Base-by-base conservation (phyloP, 2,329 filamentous ascomycete species). In the Chaetomiaceae sp. region DNA sequence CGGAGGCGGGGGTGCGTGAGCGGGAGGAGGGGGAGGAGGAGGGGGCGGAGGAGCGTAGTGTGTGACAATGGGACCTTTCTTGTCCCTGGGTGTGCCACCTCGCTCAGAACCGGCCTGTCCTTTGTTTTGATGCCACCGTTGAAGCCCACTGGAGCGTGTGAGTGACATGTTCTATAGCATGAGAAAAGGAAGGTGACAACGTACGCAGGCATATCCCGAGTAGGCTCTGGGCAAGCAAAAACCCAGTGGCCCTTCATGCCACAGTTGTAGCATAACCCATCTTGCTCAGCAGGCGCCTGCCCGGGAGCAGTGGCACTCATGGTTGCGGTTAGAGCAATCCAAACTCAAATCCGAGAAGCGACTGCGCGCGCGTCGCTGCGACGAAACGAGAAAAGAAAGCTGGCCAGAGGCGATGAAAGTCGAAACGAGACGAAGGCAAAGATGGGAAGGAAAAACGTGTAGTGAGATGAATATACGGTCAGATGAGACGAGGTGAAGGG, bases 231-330 rank as follows among this genome's bases (percentile, higher is more conserved):
- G 60, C 77, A 81, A 44, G 74, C 75, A 46, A 78, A 65, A 12
- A 74, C 67, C 68, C 75, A 79, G 60, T 81, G 78, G 4, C 74
- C 73, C 25, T 66, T 63, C 42, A 65, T 62, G 46, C 76, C 75
- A 58, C 78, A 81, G 59, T 79, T 80, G 62, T 78, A 79, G 63
- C 78, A 81, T 55, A 70, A 58, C 7, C 66, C 65, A 48, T 68
- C 68, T 35, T 62, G 51, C 44, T 58, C 56, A 13, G 59, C 47
- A 16, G 60, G 46, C 10, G 61, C 56, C 37, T 63, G 63, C 1
- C 65, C 66, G 10, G 65, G 65, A 23, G 62, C 62, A 12, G 55
- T 46, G 43, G 45, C 46, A 12, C 51, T 42, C 60, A 60, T 60
- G 40, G 19, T 37, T 14, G 10, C 10, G 13, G 8, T 31, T 17